Evolutionary conservation across 179 eudicot species (phyloP), one percentile per base, ranked within the genome.

Genomic region (Corrigiola litoralis): DNA sequence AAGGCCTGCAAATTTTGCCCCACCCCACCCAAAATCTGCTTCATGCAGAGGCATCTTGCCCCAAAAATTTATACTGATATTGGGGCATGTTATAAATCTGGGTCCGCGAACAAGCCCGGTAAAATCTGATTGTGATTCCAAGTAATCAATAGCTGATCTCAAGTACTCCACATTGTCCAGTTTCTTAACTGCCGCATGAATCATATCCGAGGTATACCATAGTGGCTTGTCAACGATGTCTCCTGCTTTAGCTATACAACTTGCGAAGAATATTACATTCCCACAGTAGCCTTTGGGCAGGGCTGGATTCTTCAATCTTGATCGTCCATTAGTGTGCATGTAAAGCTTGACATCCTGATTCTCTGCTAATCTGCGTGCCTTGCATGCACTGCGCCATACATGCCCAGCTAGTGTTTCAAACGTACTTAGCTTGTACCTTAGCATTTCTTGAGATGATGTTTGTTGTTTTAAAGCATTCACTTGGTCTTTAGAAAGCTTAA

Each of bases 21-120:
- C 48, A 3, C 85, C 90, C 85, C 84, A 85, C 12, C 89, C 89
- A 46, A 82, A 85, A 49, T 85, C 89, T 1, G 83, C 69, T 52
- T 82, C 80, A 27, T 73, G 33, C 2, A 71, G 44, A 0, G 84
- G 85, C 31, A 85, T 45, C 61, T 74, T 68, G 13, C 59, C 68
- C 89, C 87, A 85, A 11, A 78, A 76, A 31, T 68, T 78, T 13
- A 80, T 76, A 44, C 58, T 38, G 20, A 85, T 75, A 58, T 85
- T 82, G 0, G 90, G 87, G 65, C 81, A 70, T 24, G 70, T 36
- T 23, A 73, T 53, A 10, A 53, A 28, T 10, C 61, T 60, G 3
- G 83, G 53, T 41, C 85, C 81, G 17, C 81, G 72, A 7, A 69
- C 74, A 4, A 79, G 49, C 17, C 68, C 66, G 0, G 63, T 44